These are phyloP conservation scores for Pilobolus umbonatus DNA, from an alignment of 192 early-diverging fungal species.

Conservation along the genomic window DNA sequence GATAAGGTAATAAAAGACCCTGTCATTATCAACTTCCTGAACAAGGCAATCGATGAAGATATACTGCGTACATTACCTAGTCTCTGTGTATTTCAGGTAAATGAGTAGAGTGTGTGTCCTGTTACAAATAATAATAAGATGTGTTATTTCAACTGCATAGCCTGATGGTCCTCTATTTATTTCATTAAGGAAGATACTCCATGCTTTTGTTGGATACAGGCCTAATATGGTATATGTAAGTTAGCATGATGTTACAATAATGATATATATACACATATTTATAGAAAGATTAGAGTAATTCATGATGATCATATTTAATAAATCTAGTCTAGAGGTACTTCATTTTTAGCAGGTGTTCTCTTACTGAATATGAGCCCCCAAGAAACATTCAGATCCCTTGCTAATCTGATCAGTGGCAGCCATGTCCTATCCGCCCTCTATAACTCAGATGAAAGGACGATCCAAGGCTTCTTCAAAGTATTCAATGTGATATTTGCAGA, in stretches of 20 bases:
- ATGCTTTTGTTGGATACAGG: conserved; percentile 36
- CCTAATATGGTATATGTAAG: conserved; percentile 31
- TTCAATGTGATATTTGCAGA: conserved; percentile 40
- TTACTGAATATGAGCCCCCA: conserved; percentile 35
- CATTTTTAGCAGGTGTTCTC: conserved; percentile 39
- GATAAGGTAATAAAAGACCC: conserved; percentile 5
- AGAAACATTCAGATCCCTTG: conserved; percentile 25
- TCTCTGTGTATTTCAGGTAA: conserved; percentile 38
- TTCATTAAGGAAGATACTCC: conserved; percentile 28
- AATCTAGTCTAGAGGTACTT: conserved; percentile 29
- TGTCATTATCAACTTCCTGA: conserved; percentile 13
- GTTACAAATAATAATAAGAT: not conserved
- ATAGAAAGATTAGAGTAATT: no score
- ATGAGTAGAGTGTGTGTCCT: not conserved
- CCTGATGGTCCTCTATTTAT: conserved; percentile 36
- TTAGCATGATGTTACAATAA: no score
- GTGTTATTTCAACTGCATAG: conserved; percentile 1
- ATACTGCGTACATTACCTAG: conserved; percentile 33
- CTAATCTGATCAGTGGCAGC: conserved; percentile 31
- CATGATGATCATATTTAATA: not conserved
- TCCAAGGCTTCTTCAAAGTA: conserved; percentile 34
- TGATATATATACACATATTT: no score
- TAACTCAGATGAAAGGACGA: conserved; percentile 25
- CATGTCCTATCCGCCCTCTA: conserved; percentile 31
- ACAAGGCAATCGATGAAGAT: conserved; percentile 34